These are phyloP conservation scores for Phycomyces blakesleeanus DNA, from an alignment of 192 early-diverging fungal species.

Conservation along the genomic window DNA sequence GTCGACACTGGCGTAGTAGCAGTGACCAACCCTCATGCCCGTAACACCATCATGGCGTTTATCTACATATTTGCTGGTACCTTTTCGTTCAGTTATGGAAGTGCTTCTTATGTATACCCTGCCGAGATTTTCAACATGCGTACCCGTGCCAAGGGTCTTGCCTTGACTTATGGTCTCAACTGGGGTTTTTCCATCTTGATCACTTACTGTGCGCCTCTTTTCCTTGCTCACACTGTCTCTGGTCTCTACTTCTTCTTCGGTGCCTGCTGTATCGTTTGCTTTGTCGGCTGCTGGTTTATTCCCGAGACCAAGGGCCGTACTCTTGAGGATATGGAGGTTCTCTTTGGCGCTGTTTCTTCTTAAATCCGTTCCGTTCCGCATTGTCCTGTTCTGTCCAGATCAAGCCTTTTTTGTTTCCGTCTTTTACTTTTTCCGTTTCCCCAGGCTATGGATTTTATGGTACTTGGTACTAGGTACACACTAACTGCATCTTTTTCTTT, in stretches of 20 bases:
- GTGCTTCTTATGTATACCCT: constrained; percentile 29
- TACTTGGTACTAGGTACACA: too few species aligned
- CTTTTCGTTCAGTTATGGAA: constrained; percentile 30
- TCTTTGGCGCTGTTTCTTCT: constrained; percentile 46
- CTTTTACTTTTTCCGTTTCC: too few species aligned
- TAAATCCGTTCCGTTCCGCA: too few species aligned
- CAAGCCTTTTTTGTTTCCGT: too few species aligned
- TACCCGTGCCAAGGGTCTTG: constrained; percentile 31
- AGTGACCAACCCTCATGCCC: constrained; percentile 8
- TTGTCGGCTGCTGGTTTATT: constrained; percentile 57
- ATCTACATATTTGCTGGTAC: constrained; percentile 33
- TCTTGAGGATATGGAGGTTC: constrained; percentile 85
- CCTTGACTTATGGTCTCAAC: constrained; percentile 33
- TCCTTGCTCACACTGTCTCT: constrained; percentile 31
- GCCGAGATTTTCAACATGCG: constrained; percentile 34
- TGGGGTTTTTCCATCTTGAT: constrained; percentile 35
- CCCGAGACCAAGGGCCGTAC: constrained; percentile 81
- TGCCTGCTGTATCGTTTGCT: constrained; percentile 33
- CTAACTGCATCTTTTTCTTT: too few species aligned
- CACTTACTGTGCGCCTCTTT: constrained; percentile 34
- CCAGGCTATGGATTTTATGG: too few species aligned
- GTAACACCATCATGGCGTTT: constrained; percentile 31
- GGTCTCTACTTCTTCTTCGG: constrained; percentile 35
- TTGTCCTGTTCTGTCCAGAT: too few species aligned
- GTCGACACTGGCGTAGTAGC: constrained; percentile 15